These are phyloP conservation scores for Knufia fluminis DNA, from an alignment of 2,329 filamentous ascomycete genomes.

Conservation along the genomic window DNA sequence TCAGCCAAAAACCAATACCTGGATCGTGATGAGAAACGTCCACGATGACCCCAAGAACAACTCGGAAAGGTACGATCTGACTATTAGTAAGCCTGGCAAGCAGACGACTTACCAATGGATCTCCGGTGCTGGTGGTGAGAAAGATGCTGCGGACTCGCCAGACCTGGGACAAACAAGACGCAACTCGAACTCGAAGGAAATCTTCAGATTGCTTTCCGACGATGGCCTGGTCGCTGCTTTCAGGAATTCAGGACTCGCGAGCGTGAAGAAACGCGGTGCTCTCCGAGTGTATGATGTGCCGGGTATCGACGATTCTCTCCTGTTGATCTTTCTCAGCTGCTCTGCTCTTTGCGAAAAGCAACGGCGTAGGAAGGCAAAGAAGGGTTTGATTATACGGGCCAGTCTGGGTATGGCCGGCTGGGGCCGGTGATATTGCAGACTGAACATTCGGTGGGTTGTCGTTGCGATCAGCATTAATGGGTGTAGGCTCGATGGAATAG, in stretches of 20 bases:
- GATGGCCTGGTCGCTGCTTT: background rate
- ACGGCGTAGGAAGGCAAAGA: slow-evolving; percentile 3
- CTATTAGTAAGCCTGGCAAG: background rate
- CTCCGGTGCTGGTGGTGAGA: background rate
- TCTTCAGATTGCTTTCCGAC: slow-evolving; percentile 2
- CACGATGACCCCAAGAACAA: slow-evolving; percentile 1
- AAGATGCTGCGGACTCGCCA: background rate
- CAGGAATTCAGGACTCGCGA: background rate
- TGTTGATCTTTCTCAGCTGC: slow-evolving; percentile 7
- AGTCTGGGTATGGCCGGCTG: background rate
- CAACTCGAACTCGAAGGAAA: slow-evolving; percentile 1
- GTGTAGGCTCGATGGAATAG: too few relatives aligned
- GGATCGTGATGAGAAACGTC: slow-evolving; percentile 7
- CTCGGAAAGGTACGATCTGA: slow-evolving; percentile 5
- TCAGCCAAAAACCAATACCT: background rate
- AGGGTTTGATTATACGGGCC: background rate
- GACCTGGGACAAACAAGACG: background rate
- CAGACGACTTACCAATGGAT: background rate
- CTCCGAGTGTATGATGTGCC: slow-evolving; percentile 2
- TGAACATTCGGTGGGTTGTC: background rate
- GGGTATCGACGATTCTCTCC: background rate
- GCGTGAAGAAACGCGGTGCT: slow-evolving; percentile 1
- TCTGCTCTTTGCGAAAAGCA: slow-evolving; percentile 2
- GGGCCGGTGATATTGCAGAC: too few relatives aligned
- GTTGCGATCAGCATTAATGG: too few relatives aligned